Evolutionary conservation across 805 yeast species (phyloP).

Genomic region (Saturnispora gosingensis): DNA sequence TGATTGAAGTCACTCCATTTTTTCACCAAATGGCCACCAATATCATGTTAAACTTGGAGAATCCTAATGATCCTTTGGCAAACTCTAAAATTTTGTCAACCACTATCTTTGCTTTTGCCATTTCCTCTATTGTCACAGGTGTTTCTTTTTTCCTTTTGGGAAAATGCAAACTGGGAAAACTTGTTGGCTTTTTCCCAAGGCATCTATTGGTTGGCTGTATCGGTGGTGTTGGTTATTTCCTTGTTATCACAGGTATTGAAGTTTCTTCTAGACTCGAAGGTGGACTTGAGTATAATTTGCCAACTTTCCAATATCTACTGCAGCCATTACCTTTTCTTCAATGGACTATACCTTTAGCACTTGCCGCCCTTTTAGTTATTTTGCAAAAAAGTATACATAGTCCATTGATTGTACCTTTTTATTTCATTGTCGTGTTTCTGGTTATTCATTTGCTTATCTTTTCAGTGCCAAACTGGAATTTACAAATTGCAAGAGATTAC

Average conservation of each 20-base stretch:
- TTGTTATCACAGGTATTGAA: slow-evolving; percentile 83
- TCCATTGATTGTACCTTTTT: slow-evolving; percentile 72
- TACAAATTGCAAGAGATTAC: slow-evolving; percentile 49
- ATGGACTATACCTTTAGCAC: slow-evolving; percentile 61
- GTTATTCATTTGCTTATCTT: slow-evolving; percentile 62
- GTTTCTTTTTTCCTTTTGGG: slow-evolving; percentile 70
- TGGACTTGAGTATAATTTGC: slow-evolving; percentile 53
- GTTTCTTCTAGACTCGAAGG: slow-evolving; percentile 79
- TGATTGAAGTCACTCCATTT: slow-evolving; percentile 98
- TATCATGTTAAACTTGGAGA: slow-evolving; percentile 40
- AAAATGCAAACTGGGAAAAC: slow-evolving; percentile 65
- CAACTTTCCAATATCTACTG: slow-evolving; percentile 42
- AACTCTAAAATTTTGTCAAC: slow-evolving; percentile 32
- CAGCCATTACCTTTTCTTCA: slow-evolving; percentile 39
- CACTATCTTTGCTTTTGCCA: slow-evolving; percentile 75
- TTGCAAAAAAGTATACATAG: slow-evolving; percentile 51
- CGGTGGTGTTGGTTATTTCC: slow-evolving; percentile 96
- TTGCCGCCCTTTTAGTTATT: slow-evolving; percentile 52
- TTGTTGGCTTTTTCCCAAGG: slow-evolving; percentile 93
- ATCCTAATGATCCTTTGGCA: slow-evolving; percentile 18
- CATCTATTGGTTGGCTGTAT: slow-evolving; percentile 95
- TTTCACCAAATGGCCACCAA: slow-evolving; percentile 89
- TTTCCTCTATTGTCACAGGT: slow-evolving; percentile 83
- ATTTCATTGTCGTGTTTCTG: slow-evolving; percentile 62
- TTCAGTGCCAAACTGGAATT: slow-evolving; percentile 53